These are phyloP conservation scores for Alternaria novae-zelandiae DNA, from an alignment of 2,329 filamentous ascomycete species.

Conservation along the genomic window DNA sequence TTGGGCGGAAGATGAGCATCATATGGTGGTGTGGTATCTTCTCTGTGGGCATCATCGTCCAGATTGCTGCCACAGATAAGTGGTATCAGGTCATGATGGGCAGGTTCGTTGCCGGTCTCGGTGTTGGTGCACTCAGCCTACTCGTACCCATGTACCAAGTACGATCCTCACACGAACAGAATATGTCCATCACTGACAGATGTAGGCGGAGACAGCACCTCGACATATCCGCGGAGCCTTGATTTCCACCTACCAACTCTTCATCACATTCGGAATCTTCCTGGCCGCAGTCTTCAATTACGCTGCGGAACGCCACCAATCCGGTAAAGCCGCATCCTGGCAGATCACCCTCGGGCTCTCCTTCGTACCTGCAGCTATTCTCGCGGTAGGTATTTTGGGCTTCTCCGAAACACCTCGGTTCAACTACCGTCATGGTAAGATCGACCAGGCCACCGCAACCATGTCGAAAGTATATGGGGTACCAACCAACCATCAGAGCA, in stretches of 20 bases:
- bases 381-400: conserved; percentile 59
- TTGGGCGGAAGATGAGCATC: conserved; percentile 68
- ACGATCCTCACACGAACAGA: neutral
- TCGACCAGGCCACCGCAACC: conserved; percentile 57
- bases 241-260: conserved; percentile 68
- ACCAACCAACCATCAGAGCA: conserved; percentile 58
- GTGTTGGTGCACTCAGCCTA: conserved; percentile 68
- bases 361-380: conserved; percentile 60
- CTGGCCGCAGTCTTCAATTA: conserved; percentile 60
- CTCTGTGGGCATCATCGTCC: conserved; percentile 67
- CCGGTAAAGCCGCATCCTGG: conserved; percentile 61
- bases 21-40: conserved; percentile 65
- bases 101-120: conserved; percentile 67
- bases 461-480: conserved; percentile 63
- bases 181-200: neutral
- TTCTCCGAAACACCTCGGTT: conserved; percentile 64
- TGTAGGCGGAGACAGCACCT: conserved; percentile 64
- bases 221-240: conserved; percentile 68
- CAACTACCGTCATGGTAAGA: conserved; percentile 60
- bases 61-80: conserved; percentile 62
- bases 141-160: conserved; percentile 62
- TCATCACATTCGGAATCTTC: conserved; percentile 72
- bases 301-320: conserved; percentile 59
- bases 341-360: conserved; percentile 66
- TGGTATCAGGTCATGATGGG: conserved; percentile 70